phyloP scores from a whole-genome alignment of 345 rosid genomes.

The Eucalyptus sp. region DNA sequence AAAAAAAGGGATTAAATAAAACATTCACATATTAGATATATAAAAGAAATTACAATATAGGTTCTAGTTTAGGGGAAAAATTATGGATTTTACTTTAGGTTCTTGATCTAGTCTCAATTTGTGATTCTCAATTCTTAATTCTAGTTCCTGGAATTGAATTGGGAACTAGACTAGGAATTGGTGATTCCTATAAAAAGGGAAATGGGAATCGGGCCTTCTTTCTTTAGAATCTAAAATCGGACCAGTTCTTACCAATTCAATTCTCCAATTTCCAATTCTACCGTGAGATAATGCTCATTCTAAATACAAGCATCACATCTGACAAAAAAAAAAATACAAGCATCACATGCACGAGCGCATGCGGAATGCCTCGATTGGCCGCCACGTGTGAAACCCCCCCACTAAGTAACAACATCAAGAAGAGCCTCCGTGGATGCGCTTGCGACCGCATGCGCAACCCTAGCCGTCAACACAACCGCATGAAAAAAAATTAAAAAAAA shows the following conservation, averaged over 20 bases:
- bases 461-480: conserved; percentile 14
- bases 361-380: background rate
- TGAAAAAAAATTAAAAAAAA: too few relatives aligned
- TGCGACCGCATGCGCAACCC: conserved; percentile 10
- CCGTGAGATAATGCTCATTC: too few relatives aligned
- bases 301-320: background rate
- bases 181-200: too few relatives aligned
- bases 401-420: background rate
- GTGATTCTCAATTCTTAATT: too few relatives aligned
- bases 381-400: background rate
- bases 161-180: rapidly evolving
- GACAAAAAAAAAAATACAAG: background rate
- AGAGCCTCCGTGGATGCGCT: conserved; percentile 2
- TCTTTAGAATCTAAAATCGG: too few relatives aligned
- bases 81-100: too few relatives aligned
- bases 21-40: too few relatives aligned
- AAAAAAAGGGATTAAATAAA: too few relatives aligned
- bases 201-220: too few relatives aligned
- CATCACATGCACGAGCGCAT: background rate
- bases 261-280: too few relatives aligned
- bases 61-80: rapidly evolving
- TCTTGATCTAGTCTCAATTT: rapidly evolving
- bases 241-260: rapidly evolving
- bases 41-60: too few relatives aligned
- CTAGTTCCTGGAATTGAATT: rapidly evolving